phyloP scores from a whole-genome alignment of 2,329 filamentous ascomycete genomes.

The Fonsecaea nubica region DNA sequence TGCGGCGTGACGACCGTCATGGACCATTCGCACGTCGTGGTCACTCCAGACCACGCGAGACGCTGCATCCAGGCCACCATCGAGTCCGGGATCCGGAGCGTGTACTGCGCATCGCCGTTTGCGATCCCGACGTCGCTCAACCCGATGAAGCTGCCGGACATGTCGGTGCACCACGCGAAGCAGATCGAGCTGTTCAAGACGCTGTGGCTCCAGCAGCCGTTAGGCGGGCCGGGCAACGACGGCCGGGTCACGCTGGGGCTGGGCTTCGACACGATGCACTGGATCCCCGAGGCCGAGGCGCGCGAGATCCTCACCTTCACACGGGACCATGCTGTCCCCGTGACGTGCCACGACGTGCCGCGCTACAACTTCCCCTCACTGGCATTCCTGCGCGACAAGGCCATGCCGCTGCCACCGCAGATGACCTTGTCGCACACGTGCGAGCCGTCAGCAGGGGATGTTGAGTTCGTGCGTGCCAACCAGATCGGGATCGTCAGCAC shows the following conservation, averaged over 20 bases:
- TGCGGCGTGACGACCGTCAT: slow-evolving; percentile 40
- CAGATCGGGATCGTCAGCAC: slow-evolving; percentile 50
- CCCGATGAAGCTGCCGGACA: slow-evolving; percentile 20
- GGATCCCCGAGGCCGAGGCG: slow-evolving; percentile 34
- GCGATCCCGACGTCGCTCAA: slow-evolving; percentile 16
- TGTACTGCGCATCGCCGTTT: slow-evolving; percentile 42
- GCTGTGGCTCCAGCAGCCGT: slow-evolving; percentile 31
- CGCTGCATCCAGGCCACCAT: slow-evolving; percentile 40
- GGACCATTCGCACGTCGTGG: slow-evolving; percentile 45
- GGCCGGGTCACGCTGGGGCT: slow-evolving; percentile 43
- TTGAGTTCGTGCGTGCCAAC: slow-evolving; percentile 32
- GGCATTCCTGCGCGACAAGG: slow-evolving; percentile 13
- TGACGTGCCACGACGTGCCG: slow-evolving; percentile 41
- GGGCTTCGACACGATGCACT: slow-evolving; percentile 41
- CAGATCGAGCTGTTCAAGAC: slow-evolving; percentile 37
- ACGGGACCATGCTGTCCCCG: slow-evolving; percentile 34
- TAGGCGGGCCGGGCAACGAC: slow-evolving; percentile 37
- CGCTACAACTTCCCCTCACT: slow-evolving; percentile 38
- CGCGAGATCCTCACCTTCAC: slow-evolving; percentile 24
- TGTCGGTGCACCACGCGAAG: slow-evolving; percentile 9
- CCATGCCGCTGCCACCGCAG: not conserved
- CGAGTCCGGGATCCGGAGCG: slow-evolving; percentile 42
- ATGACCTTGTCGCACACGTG: slow-evolving; percentile 51
- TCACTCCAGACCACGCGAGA: slow-evolving; percentile 37
- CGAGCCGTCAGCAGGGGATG: slow-evolving; percentile 38